A percentile compares a stretch with the other conserved stretches of the same genome.
phyloP scores from a whole-genome alignment of 2,329 filamentous ascomycete species.

The Tolypocladium nubicola region DNA sequence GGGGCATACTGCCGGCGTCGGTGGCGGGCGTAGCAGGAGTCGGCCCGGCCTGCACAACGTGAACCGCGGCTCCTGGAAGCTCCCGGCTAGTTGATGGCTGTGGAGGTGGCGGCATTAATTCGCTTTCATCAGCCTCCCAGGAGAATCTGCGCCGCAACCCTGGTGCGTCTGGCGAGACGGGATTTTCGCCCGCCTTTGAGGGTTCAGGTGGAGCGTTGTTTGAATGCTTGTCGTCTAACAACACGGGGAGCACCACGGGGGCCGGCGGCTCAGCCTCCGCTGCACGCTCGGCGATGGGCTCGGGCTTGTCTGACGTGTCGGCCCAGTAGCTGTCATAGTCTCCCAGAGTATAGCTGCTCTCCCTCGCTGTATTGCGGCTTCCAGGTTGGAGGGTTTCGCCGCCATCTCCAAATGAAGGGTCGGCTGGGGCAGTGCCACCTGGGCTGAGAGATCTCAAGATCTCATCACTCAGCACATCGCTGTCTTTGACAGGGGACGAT shows the following conservation, averaged over 20 bases:
- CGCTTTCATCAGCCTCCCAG: constrained; percentile 21
- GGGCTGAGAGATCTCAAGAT: constrained; percentile 61
- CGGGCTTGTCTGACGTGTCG: constrained; percentile 17
- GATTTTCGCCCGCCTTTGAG: neutral
- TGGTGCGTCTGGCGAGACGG: constrained; percentile 2
- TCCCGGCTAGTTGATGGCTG: neutral
- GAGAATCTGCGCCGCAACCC: constrained; percentile 22
- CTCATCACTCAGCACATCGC: constrained; percentile 60
- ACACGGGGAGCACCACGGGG: neutral
- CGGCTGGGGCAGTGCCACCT: constrained; percentile 14
- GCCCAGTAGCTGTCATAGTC: constrained; percentile 62
- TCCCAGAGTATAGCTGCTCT: constrained; percentile 53
- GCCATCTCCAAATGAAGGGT: constrained; percentile 5
- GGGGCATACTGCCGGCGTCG: neutral
- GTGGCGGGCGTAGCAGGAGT: neutral
- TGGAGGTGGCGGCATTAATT: neutral
- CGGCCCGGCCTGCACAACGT: neutral
- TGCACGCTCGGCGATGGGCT: constrained; percentile 1
- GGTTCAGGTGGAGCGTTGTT: neutral
- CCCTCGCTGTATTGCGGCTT: constrained; percentile 20
- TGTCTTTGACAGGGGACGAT: constrained; percentile 53
- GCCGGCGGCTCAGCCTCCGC: neutral
- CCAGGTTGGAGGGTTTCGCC: constrained; percentile 9
- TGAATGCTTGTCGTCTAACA: neutral
- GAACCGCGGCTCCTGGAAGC: neutral